phyloP scores from a whole-genome alignment of 176 grass and related monocot genomes.

The Musa beccarii region DNA sequence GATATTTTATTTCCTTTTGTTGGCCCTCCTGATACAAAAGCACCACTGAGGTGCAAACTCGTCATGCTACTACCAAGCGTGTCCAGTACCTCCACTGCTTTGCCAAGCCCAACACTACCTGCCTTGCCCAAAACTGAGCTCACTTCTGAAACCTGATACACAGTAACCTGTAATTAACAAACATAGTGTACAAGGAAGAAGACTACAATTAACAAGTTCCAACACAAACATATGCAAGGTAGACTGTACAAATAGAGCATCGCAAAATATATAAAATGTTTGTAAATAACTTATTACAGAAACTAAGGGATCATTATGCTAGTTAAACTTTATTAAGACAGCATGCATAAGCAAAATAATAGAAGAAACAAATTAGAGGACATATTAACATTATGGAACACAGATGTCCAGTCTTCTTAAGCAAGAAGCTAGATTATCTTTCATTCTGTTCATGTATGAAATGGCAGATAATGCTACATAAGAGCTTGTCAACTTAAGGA shows the following conservation, averaged over 20 bases:
- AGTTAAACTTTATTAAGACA: background rate
- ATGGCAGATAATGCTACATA: background rate
- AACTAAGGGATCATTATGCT: background rate
- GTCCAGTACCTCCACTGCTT: slow-evolving; percentile 24
- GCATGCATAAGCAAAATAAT: background rate
- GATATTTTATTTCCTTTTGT: slow-evolving; percentile 78
- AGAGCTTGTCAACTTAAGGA: background rate
- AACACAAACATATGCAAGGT: background rate
- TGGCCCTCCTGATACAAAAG: slow-evolving; percentile 64
- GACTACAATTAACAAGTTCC: background rate
- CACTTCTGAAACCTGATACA: slow-evolving; percentile 21
- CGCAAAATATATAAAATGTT: background rate
- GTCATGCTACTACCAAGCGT: slow-evolving; percentile 19
- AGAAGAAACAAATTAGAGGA: background rate
- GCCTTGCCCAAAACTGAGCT: slow-evolving; percentile 16
- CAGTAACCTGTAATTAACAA: background rate
- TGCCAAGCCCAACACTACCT: slow-evolving; percentile 15
- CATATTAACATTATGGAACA: background rate
- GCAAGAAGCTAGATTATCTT: background rate
- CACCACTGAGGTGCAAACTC: slow-evolving; percentile 49
- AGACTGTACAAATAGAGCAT: background rate
- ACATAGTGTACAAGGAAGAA: background rate
- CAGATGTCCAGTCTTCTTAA: background rate
- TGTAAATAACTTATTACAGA: background rate
- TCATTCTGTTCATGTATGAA: background rate